Conservation (phyloP, 306 rosid species). For the Gleditsia sinensis region DNA sequence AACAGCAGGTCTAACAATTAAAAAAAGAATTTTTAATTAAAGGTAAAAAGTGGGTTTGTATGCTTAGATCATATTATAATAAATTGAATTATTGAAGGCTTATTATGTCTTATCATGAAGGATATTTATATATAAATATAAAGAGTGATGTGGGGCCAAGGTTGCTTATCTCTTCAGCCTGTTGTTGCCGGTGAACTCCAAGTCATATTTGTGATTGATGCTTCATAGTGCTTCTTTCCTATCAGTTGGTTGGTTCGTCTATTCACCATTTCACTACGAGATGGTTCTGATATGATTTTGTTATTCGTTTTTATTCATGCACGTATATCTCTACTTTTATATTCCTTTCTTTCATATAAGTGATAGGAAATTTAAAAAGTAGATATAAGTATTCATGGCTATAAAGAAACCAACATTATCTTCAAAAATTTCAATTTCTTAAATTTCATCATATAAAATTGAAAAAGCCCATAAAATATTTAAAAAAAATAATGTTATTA, state of each 20-base stretch:
- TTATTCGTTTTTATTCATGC: constrained; percentile 7
- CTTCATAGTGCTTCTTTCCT: constrained; percentile 1
- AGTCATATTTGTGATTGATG: constrained; percentile 25
- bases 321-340: too few relatives aligned
- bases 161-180: constrained; percentile 47
- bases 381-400: too few relatives aligned
- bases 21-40: too few relatives aligned
- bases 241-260: constrained; percentile 24
- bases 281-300: neutral
- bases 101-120: constrained; percentile 44
- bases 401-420: too few relatives aligned
- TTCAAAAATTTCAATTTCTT: too few relatives aligned
- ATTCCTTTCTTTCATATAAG: too few relatives aligned
- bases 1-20: too few relatives aligned
- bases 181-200: constrained; percentile 39
- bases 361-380: too few relatives aligned
- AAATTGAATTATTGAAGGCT: constrained; percentile 55
- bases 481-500: too few relatives aligned
- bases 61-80: constrained; percentile 12
- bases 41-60: too few relatives aligned
- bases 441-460: too few relatives aligned
- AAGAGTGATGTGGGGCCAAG: constrained; percentile 29
- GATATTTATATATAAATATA: constrained; percentile 17
- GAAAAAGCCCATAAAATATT: too few relatives aligned
- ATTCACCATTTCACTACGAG: constrained; percentile 31